Conservation (phyloP, 2,329 filamentous ascomycete genomes). For the Saccharata proteae region DNA sequence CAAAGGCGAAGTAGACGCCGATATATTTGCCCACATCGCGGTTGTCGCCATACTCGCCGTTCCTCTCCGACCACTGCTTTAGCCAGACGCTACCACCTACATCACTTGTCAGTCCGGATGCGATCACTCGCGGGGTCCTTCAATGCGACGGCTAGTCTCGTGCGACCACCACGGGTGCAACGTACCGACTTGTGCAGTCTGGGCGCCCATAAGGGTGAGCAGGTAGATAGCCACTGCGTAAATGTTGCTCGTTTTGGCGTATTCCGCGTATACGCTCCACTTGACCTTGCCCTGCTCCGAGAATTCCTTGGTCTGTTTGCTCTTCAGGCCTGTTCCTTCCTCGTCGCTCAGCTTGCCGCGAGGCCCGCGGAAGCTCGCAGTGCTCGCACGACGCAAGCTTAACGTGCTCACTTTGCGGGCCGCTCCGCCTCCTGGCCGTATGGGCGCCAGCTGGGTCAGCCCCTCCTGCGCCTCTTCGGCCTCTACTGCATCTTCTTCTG, state of each 20-base stretch:
- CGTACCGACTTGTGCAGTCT: constrained; percentile 68
- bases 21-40: constrained; percentile 77
- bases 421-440: constrained; percentile 47
- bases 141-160: background rate
- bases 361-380: constrained; percentile 77
- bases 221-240: constrained; percentile 73
- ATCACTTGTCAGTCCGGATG: constrained; percentile 4
- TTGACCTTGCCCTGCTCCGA: constrained; percentile 95
- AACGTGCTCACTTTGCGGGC: constrained; percentile 62
- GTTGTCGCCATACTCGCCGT: constrained; percentile 56
- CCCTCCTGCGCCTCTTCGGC: constrained; percentile 54
- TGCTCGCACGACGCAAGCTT: constrained; percentile 62
- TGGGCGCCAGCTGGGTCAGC: constrained; percentile 63
- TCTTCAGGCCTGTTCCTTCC: constrained; percentile 62
- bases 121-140: no score
- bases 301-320: constrained; percentile 76
- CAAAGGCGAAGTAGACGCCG: constrained; percentile 90
- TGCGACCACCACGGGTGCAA: constrained; percentile 12
- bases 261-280: constrained; percentile 88
- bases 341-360: constrained; percentile 78
- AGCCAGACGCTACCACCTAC: constrained; percentile 77
- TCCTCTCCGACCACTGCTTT: constrained; percentile 80
- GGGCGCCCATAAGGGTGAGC: constrained; percentile 61
- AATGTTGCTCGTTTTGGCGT: constrained; percentile 88
- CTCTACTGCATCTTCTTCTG: constrained; percentile 39